Conservation (phyloP, 1,284 basidiomycete species). For the Rhodotorula sp. region DNA sequence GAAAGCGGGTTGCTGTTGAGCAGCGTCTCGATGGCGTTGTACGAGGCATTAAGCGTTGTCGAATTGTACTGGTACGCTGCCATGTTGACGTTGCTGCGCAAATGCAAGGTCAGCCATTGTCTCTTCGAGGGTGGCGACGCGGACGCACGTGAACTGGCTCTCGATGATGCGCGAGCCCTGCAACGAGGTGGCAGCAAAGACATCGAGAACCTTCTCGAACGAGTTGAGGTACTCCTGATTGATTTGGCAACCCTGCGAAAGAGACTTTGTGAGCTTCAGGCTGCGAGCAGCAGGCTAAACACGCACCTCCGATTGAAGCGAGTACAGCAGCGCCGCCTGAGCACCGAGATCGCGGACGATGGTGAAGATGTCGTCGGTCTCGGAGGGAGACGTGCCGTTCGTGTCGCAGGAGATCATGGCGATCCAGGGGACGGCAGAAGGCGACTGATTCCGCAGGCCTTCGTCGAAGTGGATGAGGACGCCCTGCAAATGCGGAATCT, state of each 20-base stretch:
- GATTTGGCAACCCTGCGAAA: constrained; percentile 64
- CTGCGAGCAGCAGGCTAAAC: constrained; percentile 39
- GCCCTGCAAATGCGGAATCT: constrained; percentile 22
- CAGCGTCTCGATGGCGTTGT: constrained; percentile 56
- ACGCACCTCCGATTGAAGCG: constrained; percentile 46
- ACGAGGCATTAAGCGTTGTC: constrained; percentile 58
- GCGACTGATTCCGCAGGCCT: constrained; percentile 41
- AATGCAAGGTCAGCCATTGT: background rate
- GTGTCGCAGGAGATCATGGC: constrained; percentile 77
- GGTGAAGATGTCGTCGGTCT: constrained; percentile 70
- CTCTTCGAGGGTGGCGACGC: no score
- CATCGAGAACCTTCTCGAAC: constrained; percentile 72
- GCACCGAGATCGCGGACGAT: constrained; percentile 73
- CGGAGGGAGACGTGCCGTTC: constrained; percentile 62
- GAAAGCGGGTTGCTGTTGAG: constrained; percentile 48
- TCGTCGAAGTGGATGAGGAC: constrained; percentile 46
- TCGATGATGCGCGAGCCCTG: constrained; percentile 38
- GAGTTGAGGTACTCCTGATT: constrained; percentile 66
- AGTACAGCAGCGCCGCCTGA: constrained; percentile 59
- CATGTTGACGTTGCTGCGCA: constrained; percentile 5
- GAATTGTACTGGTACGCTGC: constrained; percentile 58
- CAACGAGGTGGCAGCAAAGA: constrained; percentile 65
- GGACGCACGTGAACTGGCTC: constrained; percentile 50
- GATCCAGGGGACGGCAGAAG: constrained; percentile 72
- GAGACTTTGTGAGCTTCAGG: background rate